Conservation (phyloP, 2,329 filamentous ascomycete genomes). For the Chrysoporthe austroafricana region DNA sequence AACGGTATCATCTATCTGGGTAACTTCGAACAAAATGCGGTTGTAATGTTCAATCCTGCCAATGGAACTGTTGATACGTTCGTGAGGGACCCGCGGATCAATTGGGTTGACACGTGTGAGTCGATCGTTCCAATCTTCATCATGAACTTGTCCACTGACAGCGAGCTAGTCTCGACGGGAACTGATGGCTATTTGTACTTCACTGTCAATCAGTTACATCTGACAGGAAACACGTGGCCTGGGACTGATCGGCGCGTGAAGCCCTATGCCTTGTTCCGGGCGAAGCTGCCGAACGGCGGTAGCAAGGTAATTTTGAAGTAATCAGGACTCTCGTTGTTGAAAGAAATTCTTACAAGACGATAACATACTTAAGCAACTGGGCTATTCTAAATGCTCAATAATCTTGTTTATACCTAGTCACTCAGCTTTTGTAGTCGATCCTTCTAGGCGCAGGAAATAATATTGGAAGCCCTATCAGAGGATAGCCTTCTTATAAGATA, state of each 20-base stretch:
- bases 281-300: constrained; percentile 33
- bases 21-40: constrained; percentile 53
- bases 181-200: constrained; percentile 56
- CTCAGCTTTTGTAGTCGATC: too few relatives aligned
- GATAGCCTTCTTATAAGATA: too few relatives aligned
- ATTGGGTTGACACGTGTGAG: constrained; percentile 53
- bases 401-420: not conserved
- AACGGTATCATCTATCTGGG: constrained; percentile 54
- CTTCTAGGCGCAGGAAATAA: too few relatives aligned
- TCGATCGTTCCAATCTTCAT: not conserved
- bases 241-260: constrained; percentile 30
- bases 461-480: too few relatives aligned
- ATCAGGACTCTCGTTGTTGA: too few relatives aligned
- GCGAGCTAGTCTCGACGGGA: constrained; percentile 39
- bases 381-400: not conserved
- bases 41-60: constrained; percentile 46
- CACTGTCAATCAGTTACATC: constrained; percentile 52
- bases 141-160: not conserved
- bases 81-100: constrained; percentile 45
- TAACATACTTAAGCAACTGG: not conserved
- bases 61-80: constrained; percentile 46
- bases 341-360: not conserved
- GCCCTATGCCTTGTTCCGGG: constrained; percentile 35
- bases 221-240: constrained; percentile 26
- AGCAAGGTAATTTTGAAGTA: constrained; percentile 31